Evolutionary conservation across 2,329 filamentous ascomycete species (phyloP), one percentile per base, ranked within the genome.

Genomic region (Aspergillus sergii): DNA sequence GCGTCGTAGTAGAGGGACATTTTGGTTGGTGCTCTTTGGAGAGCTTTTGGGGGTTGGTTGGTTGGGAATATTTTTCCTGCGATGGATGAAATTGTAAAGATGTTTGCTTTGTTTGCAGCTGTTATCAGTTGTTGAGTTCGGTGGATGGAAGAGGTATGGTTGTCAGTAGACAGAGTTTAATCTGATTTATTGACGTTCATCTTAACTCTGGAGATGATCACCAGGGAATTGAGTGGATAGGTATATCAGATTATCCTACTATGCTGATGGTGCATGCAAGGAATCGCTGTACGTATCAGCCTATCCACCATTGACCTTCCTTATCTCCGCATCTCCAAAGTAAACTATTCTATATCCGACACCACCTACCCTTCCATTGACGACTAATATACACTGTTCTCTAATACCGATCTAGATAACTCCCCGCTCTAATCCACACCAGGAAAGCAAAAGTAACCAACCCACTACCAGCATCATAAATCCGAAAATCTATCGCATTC

Each of bases 1-100:
- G 94, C 91, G 81, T 98, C 95, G 76, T 96, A 91, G 77, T 99
- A 99, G 61, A 99, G 89, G 55, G 94, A 96, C 94, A 98, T 98
- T 32, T 21, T 34, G 3, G 26, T 19, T 36, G 4, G 8, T 2
- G 39, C 8, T 34, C n/a, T 8, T 14, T 30, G 28, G 3, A 8
- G 58, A 21, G 16, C n/a, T 9, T 23, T 21, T 21, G 6, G 30
- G 1, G 30, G 10, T n/a, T n/a, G 19, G 16, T 32, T 10, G 1
- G 23, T 57, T n/a, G 16, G 50, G 26, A 53, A 50, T 50, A 55
- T 61, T 60, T 46, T 30, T 28, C 45, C 60, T 57, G 58, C 58
- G 26, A n/a, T 32, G 57, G 48, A 59, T 48, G 16, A 7, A 39
- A 56, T 34, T 4, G 3, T 4, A 16, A 36, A 36, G 16, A 36